Conservation (phyloP, 2,329 filamentous ascomycete genomes). For the Fusarium siculi region DNA sequence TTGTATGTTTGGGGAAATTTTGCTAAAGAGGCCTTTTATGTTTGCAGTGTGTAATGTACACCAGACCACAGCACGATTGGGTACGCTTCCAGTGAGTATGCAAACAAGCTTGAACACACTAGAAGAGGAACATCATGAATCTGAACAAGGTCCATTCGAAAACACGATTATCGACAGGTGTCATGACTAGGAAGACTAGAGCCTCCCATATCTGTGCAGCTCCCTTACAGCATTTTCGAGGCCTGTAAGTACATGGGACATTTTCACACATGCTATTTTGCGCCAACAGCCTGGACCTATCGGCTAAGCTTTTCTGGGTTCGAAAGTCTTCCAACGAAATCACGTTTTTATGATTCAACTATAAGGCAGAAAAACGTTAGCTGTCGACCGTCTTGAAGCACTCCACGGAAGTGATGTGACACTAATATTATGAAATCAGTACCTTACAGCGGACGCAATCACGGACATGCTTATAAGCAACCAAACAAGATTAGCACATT, state of each 20-base stretch:
- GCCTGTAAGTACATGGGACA: neutral
- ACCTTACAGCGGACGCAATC: neutral
- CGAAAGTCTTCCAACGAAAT: accelerated
- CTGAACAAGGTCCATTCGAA: too few species aligned
- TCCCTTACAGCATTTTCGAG: neutral
- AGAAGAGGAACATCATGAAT: too few species aligned
- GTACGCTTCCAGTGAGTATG: neutral
- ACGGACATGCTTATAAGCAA: neutral
- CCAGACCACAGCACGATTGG: neutral
- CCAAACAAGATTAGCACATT: neutral
- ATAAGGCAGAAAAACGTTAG: neutral
- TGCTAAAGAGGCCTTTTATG: too few species aligned
- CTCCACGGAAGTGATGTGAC: neutral
- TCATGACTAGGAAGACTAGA: neutral
- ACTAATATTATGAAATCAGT: accelerated
- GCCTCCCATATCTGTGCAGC: neutral
- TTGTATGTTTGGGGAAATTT: neutral
- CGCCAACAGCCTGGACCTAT: neutral
- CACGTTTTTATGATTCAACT: neutral
- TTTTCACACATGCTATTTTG: neutral
- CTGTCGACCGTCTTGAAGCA: neutral
- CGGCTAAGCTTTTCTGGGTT: neutral
- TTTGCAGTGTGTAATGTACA: neutral
- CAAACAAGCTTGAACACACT: neutral
- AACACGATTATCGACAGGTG: neutral